Evolutionary conservation across 2,329 filamentous ascomycete species (phyloP).

Genomic region (Calonectria pseudoreteaudii): DNA sequence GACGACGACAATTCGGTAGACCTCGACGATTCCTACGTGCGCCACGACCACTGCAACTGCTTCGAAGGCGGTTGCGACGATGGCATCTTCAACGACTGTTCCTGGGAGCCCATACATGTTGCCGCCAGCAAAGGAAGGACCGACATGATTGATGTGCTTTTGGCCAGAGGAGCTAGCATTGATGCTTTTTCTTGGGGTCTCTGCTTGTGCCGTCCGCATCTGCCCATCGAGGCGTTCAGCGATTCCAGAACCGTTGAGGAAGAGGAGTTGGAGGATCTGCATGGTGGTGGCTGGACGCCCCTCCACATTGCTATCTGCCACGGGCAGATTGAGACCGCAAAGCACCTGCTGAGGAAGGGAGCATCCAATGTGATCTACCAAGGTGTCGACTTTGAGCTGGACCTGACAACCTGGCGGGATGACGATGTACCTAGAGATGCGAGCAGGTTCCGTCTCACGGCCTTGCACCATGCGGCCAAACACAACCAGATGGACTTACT

Average conservation of each 20-base stretch:
- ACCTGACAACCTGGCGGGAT: constrained; percentile 35
- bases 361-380: constrained; percentile 41
- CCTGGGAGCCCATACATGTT: constrained; percentile 43
- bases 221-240: constrained; percentile 41
- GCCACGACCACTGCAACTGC: constrained; percentile 41
- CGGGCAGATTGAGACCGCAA: constrained; percentile 38
- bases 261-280: constrained; percentile 42
- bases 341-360: constrained; percentile 36
- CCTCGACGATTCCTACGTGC: constrained; percentile 38
- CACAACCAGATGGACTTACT: constrained; percentile 35
- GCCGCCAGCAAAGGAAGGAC: constrained; percentile 43
- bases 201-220: constrained; percentile 42
- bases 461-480: constrained; percentile 42
- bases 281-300: constrained; percentile 44
- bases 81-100: constrained; percentile 44
- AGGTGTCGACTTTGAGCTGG: constrained; percentile 40
- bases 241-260: constrained; percentile 42
- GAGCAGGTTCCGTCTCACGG: constrained; percentile 39
- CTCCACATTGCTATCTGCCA: constrained; percentile 44
- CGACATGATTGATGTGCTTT: constrained; percentile 41
- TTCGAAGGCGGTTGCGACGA: constrained; percentile 43
- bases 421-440: constrained; percentile 33
- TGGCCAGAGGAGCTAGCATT: constrained; percentile 38
- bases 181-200: constrained; percentile 43
- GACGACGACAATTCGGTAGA: constrained; percentile 42